Percentiles rank a stretch among this genome's conserved stretches.
These are phyloP conservation scores for Cladochytrium replicatum DNA, from an alignment of 192 early-diverging fungal species.

Conservation along the genomic window DNA sequence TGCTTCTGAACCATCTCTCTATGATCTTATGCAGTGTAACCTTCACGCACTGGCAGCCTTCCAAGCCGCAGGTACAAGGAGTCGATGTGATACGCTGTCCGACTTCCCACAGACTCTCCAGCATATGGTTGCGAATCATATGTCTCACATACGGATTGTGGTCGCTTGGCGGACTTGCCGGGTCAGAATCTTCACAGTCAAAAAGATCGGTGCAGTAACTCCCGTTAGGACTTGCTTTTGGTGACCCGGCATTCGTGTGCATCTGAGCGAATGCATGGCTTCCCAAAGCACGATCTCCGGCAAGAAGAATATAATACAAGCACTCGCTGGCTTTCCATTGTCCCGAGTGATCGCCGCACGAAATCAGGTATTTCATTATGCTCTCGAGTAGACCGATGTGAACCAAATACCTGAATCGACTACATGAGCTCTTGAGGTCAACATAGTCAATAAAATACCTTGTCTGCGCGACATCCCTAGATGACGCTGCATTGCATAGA, in stretches of 20 bases:
- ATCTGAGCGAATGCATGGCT: too few relatives aligned
- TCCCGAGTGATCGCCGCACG: too few relatives aligned
- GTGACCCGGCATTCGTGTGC: too few relatives aligned
- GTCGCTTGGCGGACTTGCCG: too few relatives aligned
- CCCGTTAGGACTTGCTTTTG: too few relatives aligned
- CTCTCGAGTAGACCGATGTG: not conserved
- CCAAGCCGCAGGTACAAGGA: not conserved
- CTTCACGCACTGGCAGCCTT: not conserved
- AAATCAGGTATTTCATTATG: not conserved
- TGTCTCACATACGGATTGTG: too few relatives aligned
- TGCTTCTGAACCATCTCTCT: slow-evolving; percentile 1
- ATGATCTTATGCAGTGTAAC: not conserved
- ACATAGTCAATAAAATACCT: not conserved
- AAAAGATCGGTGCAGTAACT: too few relatives aligned
- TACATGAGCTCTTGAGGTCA: not conserved
- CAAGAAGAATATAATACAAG: too few relatives aligned
- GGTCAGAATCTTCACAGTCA: too few relatives aligned
- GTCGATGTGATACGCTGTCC: slow-evolving; percentile 2
- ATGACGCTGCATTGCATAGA: slow-evolving; percentile 19
- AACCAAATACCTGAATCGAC: not conserved
- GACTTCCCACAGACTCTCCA: slow-evolving; percentile 5
- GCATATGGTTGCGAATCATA: not conserved
- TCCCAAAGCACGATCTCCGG: too few relatives aligned
- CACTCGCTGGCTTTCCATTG: too few relatives aligned
- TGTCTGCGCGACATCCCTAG: slow-evolving; percentile 15